Base-by-base conservation (phyloP, 306 rosid species). In the Cicer bijugum region DNA sequence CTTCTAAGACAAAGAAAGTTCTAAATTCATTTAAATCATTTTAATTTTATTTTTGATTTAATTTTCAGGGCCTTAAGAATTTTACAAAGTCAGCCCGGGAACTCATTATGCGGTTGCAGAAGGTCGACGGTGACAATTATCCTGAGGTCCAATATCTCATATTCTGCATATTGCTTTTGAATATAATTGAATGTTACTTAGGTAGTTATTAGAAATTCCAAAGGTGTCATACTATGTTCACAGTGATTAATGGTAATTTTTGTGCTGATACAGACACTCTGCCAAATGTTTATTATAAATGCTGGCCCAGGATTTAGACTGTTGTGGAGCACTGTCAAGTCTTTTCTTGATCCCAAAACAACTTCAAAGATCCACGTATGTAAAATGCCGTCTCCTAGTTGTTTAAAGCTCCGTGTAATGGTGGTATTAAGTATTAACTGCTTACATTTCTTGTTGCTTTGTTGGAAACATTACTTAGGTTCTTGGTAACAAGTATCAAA, bases 221-320 rank as follows among this genome's bases (percentile, higher is more conserved):
- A 69, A 50, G 67, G 48, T 77, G 45, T 45, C 15, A 57, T 80
- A 43, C 58, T 38, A 43, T 45, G 60, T 33, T 59, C 23, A 16
- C 17, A 17, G 40, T 60, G 57, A 57, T 62, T 52, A 72, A 73
- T 47, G 20, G 37, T 46, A 74, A 23, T 82, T 56, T 17, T 71
- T 10, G 37, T 61, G 6, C 51, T 71, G 71, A 79, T 80, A 44
- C 89, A 94, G 99, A 91, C 97, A 43, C 97, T 94, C 65, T 85
- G 78, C 83, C 97, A 94, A 78, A 94, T 94, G 99, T 91, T 89
- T 69, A 94, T 94, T 52, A 88, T 94, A 80, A 94, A 94, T 80
- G 99, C 99, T 70, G 97, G 99, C 73, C 93, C 96, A 51, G 97
- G 97, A 70, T 94, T 94, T 80, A 87, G 97, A 84, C 81, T 94